Evolutionary conservation across 371 early-diverging fungal species (phyloP).

Genomic region (Funneliformis caledonium): DNA sequence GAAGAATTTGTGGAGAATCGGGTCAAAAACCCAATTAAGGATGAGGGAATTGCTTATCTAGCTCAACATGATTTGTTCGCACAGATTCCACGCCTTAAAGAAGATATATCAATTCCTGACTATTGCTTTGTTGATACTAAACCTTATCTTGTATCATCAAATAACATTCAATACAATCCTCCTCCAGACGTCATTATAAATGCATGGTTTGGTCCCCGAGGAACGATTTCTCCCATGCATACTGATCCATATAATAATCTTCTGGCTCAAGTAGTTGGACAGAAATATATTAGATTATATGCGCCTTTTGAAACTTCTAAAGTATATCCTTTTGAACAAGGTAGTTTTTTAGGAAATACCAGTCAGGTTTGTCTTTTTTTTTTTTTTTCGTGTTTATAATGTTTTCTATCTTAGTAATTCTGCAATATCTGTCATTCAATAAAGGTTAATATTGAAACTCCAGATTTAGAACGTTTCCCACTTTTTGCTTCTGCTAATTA

Average conservation of each 20-base stretch:
- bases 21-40: constrained; percentile 42
- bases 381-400: neutral
- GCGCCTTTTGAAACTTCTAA: constrained; percentile 60
- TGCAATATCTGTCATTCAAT: neutral
- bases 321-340: constrained; percentile 34
- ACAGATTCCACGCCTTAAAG: constrained; percentile 75
- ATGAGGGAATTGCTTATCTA: constrained; percentile 64
- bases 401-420: neutral
- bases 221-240: constrained; percentile 89
- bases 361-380: constrained; percentile 62
- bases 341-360: constrained; percentile 72
- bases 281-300: constrained; percentile 79
- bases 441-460: constrained; percentile 70
- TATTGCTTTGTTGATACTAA: constrained; percentile 68
- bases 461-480: constrained; percentile 60
- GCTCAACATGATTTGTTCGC: constrained; percentile 90
- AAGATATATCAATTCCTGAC: constrained; percentile 80
- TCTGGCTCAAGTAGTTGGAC: constrained; percentile 86
- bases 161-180: constrained; percentile 45
- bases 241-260: constrained; percentile 86
- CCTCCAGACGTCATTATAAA: constrained; percentile 66
- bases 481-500: constrained; percentile 61
- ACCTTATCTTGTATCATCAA: constrained; percentile 3
- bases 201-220: constrained; percentile 90
- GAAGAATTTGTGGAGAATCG: constrained; percentile 69